A percentile compares a stretch with the other conserved stretches of the same genome.
Evolutionary conservation across 2,329 filamentous ascomycete genomes (phyloP).

Genomic region (Cladophialophora chaetospira): DNA sequence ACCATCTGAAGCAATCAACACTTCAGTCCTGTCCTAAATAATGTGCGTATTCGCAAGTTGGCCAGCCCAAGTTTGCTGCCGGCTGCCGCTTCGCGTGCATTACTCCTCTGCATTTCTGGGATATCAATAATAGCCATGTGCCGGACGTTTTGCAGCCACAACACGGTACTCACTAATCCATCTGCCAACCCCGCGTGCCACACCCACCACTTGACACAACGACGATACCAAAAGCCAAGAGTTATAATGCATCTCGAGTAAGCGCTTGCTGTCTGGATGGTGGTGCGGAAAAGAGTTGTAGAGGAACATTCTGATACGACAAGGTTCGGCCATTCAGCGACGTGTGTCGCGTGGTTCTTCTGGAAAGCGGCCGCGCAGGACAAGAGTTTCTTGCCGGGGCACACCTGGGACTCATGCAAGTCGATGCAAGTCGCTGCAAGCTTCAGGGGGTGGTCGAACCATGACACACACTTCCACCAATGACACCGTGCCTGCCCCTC

Average conservation of each 20-base stretch:
- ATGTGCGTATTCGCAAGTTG: too few species aligned
- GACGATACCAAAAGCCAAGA: not conserved
- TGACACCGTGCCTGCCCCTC: slow-evolving; percentile 6
- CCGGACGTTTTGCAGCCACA: not conserved
- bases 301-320: not conserved
- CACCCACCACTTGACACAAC: slow-evolving; percentile 10
- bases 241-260: slow-evolving; percentile 6
- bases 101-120: not conserved
- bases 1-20: not conserved
- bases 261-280: slow-evolving; percentile 12
- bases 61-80: not conserved
- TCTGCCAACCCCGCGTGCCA: not conserved
- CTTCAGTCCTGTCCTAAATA: not conserved
- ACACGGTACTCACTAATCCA: slow-evolving; percentile 3
- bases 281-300: slow-evolving; percentile 9
- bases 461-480: not conserved
- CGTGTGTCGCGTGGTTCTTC: not conserved
- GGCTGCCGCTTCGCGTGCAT: not conserved
- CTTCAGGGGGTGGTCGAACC: slow-evolving; percentile 19
- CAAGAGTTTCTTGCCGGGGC: not conserved
- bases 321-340: not conserved
- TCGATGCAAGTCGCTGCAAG: slow-evolving; percentile 12
- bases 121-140: not conserved
- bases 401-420: slow-evolving; percentile 8
- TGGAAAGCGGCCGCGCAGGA: not conserved